Base-by-base conservation (phyloP, 208 protist species). In the Acanthamoeba healyi region DNA sequence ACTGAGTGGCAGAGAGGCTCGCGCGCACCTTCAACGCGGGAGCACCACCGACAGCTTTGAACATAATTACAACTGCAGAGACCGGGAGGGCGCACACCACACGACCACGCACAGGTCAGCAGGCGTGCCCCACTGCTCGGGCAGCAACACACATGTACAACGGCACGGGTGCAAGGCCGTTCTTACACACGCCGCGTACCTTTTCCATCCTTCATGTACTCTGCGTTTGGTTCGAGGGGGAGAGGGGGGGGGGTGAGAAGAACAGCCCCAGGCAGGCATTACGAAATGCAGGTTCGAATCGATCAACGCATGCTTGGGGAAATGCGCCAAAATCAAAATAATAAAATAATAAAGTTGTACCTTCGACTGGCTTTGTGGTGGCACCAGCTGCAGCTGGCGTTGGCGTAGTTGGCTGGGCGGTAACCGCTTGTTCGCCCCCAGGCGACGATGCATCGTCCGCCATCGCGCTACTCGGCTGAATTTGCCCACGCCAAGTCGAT, bases 161-260 rank as follows among this genome's bases (percentile, higher is more conserved):
- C n/a, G n/a, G n/a, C n/a, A n/a, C n/a, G n/a, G n/a, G n/a, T n/a
- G n/a, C n/a, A n/a, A n/a, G n/a, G n/a, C n/a, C n/a, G n/a, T n/a
- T n/a, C n/a, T n/a, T n/a, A n/a, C n/a, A n/a, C n/a, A n/a, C n/a
- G n/a, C n/a, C n/a, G n/a, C n/a, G n/a, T 63, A 87, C 79, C 79
- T 70, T 91, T 91, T 12, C 84, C 84, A 70, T 91, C 84, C 46
- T 91, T 91, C 84, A 91, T 91, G 40, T 72, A 91, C 36, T 91
- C 84, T 91, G 26, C 29, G 10, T 34, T 34, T 4, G 10, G 40
- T 40, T 22, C 10, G 34, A 38, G 40, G 10, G 40, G 15, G 10
- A 12, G 44, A 49, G 44, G 44, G 4, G 44, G 44, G 7, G 7
- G 44, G 4, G 19, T 58, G 5, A 2, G 19, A 49, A 4, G 44